Percentiles rank a stretch among this genome's conserved stretches.
phyloP scores from a whole-genome alignment of 2,329 filamentous ascomycete species.

The Plectosphaerella cucumerina region DNA sequence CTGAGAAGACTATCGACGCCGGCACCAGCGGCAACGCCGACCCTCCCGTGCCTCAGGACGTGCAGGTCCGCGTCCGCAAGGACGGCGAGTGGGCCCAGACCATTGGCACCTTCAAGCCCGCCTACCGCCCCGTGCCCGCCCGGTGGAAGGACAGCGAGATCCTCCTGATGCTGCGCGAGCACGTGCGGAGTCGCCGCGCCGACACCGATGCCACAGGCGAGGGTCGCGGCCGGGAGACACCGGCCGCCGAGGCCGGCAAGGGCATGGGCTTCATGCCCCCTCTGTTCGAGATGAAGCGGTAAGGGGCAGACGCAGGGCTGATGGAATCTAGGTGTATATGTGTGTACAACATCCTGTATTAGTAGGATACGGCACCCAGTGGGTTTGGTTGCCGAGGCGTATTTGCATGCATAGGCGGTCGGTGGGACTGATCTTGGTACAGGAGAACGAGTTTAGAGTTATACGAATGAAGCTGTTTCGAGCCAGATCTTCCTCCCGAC shows the following conservation, averaged over 20 bases:
- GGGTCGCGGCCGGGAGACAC: too few relatives aligned
- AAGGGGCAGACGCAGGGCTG: background rate
- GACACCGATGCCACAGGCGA: slow-evolving; percentile 27
- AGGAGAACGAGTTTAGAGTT: too few relatives aligned
- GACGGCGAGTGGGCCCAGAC: slow-evolving; percentile 94
- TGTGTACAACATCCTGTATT: too few relatives aligned
- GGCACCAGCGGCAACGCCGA: slow-evolving; percentile 25
- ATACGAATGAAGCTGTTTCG: too few relatives aligned
- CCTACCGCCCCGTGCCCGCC: slow-evolving; percentile 82
- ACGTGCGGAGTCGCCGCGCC: slow-evolving; percentile 64
- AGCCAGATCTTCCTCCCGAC: too few relatives aligned
- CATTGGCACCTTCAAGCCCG: slow-evolving; percentile 87
- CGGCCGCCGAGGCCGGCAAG: slow-evolving; percentile 17
- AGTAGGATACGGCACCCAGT: too few relatives aligned
- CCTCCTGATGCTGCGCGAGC: slow-evolving; percentile 68
- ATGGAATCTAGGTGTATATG: background rate
- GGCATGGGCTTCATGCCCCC: slow-evolving; percentile 58
- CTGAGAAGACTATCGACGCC: slow-evolving; percentile 21
- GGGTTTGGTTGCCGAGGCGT: too few relatives aligned
- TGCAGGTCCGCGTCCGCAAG: slow-evolving; percentile 26
- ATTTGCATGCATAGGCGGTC: too few relatives aligned
- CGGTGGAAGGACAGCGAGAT: slow-evolving; percentile 85
- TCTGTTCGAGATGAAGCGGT: slow-evolving; percentile 20
- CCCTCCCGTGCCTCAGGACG: slow-evolving; percentile 22
- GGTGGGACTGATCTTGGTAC: too few relatives aligned